Evolutionary conservation across 371 early-diverging fungal species (phyloP).

Genomic region (Mucor sp.): DNA sequence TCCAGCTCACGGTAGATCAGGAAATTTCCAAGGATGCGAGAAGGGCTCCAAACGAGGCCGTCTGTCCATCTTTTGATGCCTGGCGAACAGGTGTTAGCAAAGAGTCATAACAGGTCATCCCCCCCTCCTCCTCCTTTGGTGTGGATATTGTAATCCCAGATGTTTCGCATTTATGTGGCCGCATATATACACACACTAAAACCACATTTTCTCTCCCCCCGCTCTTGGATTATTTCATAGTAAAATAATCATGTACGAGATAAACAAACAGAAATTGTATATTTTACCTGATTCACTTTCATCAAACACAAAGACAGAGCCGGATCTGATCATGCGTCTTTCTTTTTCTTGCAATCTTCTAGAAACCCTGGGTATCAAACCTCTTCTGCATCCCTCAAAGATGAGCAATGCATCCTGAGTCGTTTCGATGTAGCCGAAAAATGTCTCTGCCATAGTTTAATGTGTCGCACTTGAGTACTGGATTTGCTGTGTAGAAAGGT

Average conservation of each 20-base stretch:
- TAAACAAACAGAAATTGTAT: not conserved
- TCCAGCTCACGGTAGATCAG: constrained; percentile 66
- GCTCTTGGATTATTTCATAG: not conserved
- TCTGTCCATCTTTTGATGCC: constrained; percentile 83
- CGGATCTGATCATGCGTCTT: constrained; percentile 66
- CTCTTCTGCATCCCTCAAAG: constrained; percentile 75
- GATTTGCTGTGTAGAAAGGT: not conserved
- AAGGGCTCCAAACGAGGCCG: constrained; percentile 74
- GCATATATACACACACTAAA: not conserved
- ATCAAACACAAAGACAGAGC: constrained; percentile 77
- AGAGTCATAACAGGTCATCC: not conserved
- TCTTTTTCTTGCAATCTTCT: constrained; percentile 74
- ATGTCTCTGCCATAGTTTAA: constrained; percentile 55
- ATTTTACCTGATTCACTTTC: constrained; percentile 73
- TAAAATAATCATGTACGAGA: not conserved
- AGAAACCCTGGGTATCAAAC: constrained; percentile 62
- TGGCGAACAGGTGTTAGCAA: constrained; percentile 6
- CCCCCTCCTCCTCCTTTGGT: not conserved
- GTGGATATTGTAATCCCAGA: not conserved
- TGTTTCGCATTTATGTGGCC: constrained; percentile 3
- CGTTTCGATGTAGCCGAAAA: constrained; percentile 71
- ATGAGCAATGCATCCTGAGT: constrained; percentile 75
- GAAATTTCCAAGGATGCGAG: constrained; percentile 69
- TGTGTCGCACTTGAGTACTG: not conserved
- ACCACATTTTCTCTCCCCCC: not conserved